Base-by-base conservation (phyloP, 2,329 filamentous ascomycete species). In the Phoma sp. region DNA sequence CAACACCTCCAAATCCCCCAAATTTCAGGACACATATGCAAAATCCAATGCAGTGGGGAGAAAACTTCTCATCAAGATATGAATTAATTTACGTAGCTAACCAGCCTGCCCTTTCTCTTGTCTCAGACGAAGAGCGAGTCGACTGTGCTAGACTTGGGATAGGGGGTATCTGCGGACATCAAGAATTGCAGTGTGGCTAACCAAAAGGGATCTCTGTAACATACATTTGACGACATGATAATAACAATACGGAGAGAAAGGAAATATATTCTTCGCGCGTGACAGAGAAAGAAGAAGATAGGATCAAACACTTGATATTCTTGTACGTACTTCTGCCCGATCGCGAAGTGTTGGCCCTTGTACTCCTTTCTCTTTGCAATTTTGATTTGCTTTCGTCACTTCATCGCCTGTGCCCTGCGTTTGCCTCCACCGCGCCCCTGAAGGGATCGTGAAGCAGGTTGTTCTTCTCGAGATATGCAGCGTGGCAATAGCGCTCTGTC, bases 101-200 rank as follows among this genome's bases (percentile, higher is more conserved):
- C 14, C 22, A 11, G 9, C 33, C 6, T 18, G 1, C 2, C 18
- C 18, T 18, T 18, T 18, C 18, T 18, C 18, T 14, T 32, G 32
- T 24, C 41, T 46, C 46, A 55, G 42, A 32, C 46, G 25, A 4
- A 30, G 14, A 22, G 5, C 7, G 42, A 32, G 30, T 46, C 23
- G 52, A 46, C 45, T 49, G 36, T 46, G 32, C 18, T 18, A 18
- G 18, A 18, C 18, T 18, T 18, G 18, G 18, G 18, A 18, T 18
- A 18, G 18, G 18, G 52, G 52, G 52, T 55, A 55, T 55, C 52
- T 46, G 47, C 46, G 42, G 40, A 33, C 52, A 42, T 46, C 44
- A 24, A 35, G 14, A 22, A 7, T n/a, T 24, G 24, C 24, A 30
- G 29, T 7, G 7, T 11, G 29, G 11, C 29, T 11, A 30, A 11